These are phyloP conservation scores for Thielaviopsis punctulata DNA, from an alignment of 2,329 filamentous ascomycete genomes.

Conservation along the genomic window DNA sequence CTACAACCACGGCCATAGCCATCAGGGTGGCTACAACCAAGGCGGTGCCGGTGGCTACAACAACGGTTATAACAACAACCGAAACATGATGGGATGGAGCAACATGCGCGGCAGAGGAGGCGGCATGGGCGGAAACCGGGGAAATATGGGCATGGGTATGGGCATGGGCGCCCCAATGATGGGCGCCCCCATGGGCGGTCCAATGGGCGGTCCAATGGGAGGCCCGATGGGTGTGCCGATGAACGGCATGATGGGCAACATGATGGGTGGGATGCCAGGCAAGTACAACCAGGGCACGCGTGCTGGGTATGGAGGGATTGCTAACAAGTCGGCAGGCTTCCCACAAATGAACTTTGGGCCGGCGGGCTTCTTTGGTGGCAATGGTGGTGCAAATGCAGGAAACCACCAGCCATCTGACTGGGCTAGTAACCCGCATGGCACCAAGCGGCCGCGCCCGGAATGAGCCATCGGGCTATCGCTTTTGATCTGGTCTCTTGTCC, in stretches of 20 bases:
- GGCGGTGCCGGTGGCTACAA: constrained; percentile 18
- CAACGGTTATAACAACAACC: constrained; percentile 19
- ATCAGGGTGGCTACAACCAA: constrained; percentile 14
- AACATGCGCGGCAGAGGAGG: constrained; percentile 31
- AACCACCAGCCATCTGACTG: constrained; percentile 2
- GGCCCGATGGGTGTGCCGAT: constrained; percentile 27
- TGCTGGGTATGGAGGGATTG: not conserved
- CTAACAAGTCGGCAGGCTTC: constrained; percentile 14
- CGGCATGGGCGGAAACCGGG: constrained; percentile 28
- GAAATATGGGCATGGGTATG: constrained; percentile 38
- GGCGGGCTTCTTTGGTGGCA: constrained; percentile 47
- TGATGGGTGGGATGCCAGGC: constrained; percentile 27
- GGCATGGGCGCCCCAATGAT: constrained; percentile 35
- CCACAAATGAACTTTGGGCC: constrained; percentile 57
- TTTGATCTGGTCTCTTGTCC: not conserved
- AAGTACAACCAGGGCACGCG: constrained; percentile 20
- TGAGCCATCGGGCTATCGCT: too few relatives aligned
- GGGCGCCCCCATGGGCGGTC: constrained; percentile 29
- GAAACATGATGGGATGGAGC: constrained; percentile 24
- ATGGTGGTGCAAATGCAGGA: constrained; percentile 33
- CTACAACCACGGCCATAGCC: constrained; percentile 12
- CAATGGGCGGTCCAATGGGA: constrained; percentile 17
- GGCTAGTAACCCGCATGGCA: constrained; percentile 56
- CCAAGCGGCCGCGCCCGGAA: constrained; percentile 63
- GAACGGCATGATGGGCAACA: constrained; percentile 29